Conservation (phyloP, 345 rosid species). For the Turnera subulata region DNA sequence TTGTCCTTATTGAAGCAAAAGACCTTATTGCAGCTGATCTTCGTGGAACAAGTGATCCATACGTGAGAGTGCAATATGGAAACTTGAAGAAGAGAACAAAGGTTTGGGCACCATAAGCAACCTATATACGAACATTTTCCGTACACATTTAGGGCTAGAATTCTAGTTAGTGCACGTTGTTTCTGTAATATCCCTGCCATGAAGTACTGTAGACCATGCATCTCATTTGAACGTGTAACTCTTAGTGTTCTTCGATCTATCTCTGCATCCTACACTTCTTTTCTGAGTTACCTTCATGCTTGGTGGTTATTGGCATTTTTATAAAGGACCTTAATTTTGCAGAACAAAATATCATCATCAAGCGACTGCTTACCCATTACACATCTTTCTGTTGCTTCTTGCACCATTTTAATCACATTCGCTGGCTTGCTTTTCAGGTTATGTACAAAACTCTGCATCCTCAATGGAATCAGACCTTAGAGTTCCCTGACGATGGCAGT, state of each 20-base stretch:
- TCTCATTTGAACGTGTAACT: no score
- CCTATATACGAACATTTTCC: no score
- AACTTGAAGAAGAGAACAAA: conserved; percentile 73
- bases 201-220: no score
- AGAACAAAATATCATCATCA: no score
- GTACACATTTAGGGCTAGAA: background rate
- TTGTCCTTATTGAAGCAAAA: conserved; percentile 77
- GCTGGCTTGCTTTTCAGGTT: conserved; percentile 42
- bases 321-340: no score
- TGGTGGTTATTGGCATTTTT: no score
- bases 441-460: conserved; percentile 72
- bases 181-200: no score
- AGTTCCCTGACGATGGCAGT: conserved; percentile 84
- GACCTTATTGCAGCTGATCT: conserved; percentile 94
- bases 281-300: background rate
- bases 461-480: conserved; percentile 84
- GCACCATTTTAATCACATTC: background rate
- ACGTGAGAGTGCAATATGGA: conserved; percentile 89
- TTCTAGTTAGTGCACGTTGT: no score
- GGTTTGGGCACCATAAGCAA: conserved; percentile 32
- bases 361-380: background rate
- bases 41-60: conserved; percentile 98
- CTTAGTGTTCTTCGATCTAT: no score
- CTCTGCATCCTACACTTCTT: background rate
- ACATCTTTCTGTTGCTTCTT: background rate